phyloP scores from a whole-genome alignment of 768 basidiomycete species.

The Bullera alba region DNA sequence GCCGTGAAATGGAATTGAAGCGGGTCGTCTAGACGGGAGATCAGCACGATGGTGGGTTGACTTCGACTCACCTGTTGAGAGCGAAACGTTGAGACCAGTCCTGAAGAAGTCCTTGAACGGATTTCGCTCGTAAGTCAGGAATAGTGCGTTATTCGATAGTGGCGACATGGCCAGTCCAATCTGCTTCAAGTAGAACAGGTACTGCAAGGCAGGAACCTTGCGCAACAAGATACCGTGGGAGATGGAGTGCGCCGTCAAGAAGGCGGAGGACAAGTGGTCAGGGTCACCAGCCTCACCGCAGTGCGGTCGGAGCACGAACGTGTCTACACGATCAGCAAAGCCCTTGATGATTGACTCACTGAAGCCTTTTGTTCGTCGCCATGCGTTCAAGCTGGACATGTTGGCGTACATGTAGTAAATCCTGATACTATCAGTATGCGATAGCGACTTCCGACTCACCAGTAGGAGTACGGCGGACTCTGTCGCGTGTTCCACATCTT shows the following conservation, averaged over 20 bases:
- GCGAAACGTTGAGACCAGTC: constrained; percentile 82
- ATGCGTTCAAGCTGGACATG: constrained; percentile 88
- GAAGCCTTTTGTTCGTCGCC: constrained; percentile 79
- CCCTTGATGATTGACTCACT: constrained; percentile 54
- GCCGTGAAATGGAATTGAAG: constrained; percentile 96
- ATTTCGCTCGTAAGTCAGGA: constrained; percentile 87
- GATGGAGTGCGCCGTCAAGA: constrained; percentile 93
- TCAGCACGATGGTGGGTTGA: constrained; percentile 37
- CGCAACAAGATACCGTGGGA: constrained; percentile 97
- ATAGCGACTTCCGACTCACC: constrained; percentile 52
- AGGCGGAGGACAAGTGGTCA: constrained; percentile 92
- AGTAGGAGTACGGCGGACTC: constrained; percentile 92
- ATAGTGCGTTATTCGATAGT: constrained; percentile 92
- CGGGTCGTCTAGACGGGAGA: constrained; percentile 24
- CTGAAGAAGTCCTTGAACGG: constrained; percentile 96
- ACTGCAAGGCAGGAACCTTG: constrained; percentile 86
- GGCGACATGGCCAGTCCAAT: constrained; percentile 99
- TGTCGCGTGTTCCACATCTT: constrained; percentile 79
- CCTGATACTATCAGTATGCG: constrained; percentile 48
- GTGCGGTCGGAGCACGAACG: constrained; percentile 93
- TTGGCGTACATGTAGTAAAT: constrained; percentile 97
- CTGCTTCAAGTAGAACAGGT: constrained; percentile 95
- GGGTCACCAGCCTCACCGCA: constrained; percentile 97
- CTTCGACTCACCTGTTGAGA: constrained; percentile 75
- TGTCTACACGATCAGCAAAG: constrained; percentile 54